phyloP scores from a whole-genome alignment of 2,329 filamentous ascomycete genomes.

The Fusarium setosum region DNA sequence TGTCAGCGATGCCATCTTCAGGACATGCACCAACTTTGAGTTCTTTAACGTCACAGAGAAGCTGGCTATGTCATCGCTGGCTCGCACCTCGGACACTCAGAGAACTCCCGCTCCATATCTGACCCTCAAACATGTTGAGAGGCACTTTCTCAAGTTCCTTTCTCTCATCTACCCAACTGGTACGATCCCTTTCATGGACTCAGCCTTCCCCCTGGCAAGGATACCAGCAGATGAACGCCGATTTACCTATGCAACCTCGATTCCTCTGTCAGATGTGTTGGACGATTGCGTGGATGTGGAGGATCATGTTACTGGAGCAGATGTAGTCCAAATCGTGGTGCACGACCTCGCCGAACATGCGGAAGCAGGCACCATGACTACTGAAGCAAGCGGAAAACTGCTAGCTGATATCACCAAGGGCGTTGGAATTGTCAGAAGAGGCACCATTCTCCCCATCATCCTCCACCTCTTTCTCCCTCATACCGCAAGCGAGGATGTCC shows the following conservation, averaged over 20 bases:
- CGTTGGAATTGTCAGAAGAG: conserved; percentile 70
- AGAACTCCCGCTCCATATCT: conserved; percentile 68
- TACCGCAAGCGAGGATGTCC: conserved; percentile 30
- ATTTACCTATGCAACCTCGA: conserved; percentile 75
- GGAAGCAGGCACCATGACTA: conserved; percentile 27
- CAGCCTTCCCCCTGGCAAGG: conserved; percentile 73
- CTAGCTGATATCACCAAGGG: conserved; percentile 66
- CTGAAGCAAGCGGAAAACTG: conserved; percentile 43
- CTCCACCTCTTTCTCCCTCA: conserved; percentile 58
- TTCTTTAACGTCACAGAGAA: conserved; percentile 80
- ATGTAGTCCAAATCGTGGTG: conserved; percentile 73
- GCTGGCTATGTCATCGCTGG: conserved; percentile 40
- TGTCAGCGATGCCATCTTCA: conserved; percentile 68
- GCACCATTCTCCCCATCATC: conserved; percentile 70
- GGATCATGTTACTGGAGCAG: conserved; percentile 72
- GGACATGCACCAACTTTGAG: conserved; percentile 77
- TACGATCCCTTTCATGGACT: conserved; percentile 68
- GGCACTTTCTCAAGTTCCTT: conserved; percentile 77
- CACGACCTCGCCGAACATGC: conserved; percentile 28
- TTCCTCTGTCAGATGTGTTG: conserved; percentile 69
- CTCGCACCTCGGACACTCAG: conserved; percentile 41
- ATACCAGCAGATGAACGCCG: conserved; percentile 69
- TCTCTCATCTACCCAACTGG: conserved; percentile 67
- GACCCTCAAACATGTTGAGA: conserved; percentile 74
- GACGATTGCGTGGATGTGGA: conserved; percentile 68